Evolutionary conservation across 1,139 yeast genomes (phyloP).

Genomic region (Arxiozyma telluris): DNA sequence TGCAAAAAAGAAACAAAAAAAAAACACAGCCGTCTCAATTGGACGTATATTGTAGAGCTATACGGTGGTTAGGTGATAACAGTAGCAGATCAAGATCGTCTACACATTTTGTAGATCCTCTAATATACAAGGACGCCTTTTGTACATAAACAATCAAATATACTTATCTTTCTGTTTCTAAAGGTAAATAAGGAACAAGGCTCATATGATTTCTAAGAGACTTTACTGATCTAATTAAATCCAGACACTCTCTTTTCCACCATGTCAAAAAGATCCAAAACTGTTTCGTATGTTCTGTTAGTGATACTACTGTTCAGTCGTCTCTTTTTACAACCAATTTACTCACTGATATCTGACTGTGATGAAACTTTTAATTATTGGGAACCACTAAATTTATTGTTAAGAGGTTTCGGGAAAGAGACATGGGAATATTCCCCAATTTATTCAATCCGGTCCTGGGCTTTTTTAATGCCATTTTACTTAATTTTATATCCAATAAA

Average conservation of each 20-base stretch:
- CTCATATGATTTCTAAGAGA: neutral
- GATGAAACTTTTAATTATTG: slow-evolving; percentile 86
- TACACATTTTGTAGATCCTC: neutral
- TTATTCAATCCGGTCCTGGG: slow-evolving; percentile 80
- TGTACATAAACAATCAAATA: neutral
- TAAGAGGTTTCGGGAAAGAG: slow-evolving; percentile 81
- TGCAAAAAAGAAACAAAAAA: neutral
- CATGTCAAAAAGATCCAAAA: neutral
- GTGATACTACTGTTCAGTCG: slow-evolving; percentile 17
- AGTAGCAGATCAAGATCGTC: neutral
- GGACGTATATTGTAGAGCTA: neutral
- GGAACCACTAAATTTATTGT: slow-evolving; percentile 79
- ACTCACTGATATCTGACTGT: slow-evolving; percentile 57
- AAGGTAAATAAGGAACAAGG: neutral
- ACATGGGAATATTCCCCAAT: slow-evolving; percentile 97
- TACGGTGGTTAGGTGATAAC: no score
- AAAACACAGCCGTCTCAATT: neutral
- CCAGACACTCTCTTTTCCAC: neutral
- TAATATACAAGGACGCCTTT: neutral
- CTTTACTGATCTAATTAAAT: neutral
- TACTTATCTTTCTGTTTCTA: neutral
- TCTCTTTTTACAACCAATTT: slow-evolving; percentile 24
- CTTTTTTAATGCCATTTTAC: slow-evolving; percentile 52
- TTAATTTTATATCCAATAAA: slow-evolving; percentile 37
- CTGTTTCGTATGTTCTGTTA: slow-evolving; percentile 5